Percentiles rank a stretch among this genome's conserved stretches.
phyloP scores from a whole-genome alignment of 495 filamentous ascomycete genomes.

The Lasiosphaeria miniovina region DNA sequence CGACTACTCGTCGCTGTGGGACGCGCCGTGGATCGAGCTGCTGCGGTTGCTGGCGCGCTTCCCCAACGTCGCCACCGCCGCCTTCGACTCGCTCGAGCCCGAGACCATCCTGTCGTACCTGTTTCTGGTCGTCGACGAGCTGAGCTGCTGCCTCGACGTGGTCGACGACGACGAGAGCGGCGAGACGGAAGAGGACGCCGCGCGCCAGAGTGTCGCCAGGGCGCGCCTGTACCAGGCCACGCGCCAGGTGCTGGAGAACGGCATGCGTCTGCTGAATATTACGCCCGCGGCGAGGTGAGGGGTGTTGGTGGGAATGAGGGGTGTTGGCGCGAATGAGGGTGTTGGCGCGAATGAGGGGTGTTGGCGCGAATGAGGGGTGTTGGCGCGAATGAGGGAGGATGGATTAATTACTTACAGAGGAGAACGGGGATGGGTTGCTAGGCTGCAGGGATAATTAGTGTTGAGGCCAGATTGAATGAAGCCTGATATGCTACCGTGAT shows the following conservation, averaged over 20 bases:
- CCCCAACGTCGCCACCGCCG: constrained; percentile 61
- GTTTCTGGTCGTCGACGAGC: constrained; percentile 80
- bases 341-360: constrained; percentile 7
- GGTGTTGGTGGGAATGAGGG: not conserved
- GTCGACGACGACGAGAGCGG: constrained; percentile 69
- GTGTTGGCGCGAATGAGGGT: not conserved
- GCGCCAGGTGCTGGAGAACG: constrained; percentile 73
- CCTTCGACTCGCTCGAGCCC: constrained; percentile 62
- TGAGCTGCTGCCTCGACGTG: constrained; percentile 63
- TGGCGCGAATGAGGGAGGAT: too few species aligned
- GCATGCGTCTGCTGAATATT: constrained; percentile 78
- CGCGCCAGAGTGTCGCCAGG: constrained; percentile 60
- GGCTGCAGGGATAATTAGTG: too few species aligned
- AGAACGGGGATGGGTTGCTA: too few species aligned
- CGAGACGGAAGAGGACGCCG: constrained; percentile 62
- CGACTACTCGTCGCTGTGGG: constrained; percentile 7
- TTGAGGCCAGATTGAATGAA: too few species aligned
- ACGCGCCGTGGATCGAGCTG: constrained; percentile 45
- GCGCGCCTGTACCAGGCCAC: constrained; percentile 81
- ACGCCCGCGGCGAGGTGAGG: constrained; percentile 64
- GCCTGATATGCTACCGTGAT: too few species aligned
- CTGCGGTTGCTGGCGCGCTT: constrained; percentile 62
- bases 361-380: too few species aligned
- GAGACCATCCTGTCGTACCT: constrained; percentile 74
- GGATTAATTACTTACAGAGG: too few species aligned